phyloP scores from a whole-genome alignment of 192 early-diverging fungal species.

The Coemansia sp. region DNA sequence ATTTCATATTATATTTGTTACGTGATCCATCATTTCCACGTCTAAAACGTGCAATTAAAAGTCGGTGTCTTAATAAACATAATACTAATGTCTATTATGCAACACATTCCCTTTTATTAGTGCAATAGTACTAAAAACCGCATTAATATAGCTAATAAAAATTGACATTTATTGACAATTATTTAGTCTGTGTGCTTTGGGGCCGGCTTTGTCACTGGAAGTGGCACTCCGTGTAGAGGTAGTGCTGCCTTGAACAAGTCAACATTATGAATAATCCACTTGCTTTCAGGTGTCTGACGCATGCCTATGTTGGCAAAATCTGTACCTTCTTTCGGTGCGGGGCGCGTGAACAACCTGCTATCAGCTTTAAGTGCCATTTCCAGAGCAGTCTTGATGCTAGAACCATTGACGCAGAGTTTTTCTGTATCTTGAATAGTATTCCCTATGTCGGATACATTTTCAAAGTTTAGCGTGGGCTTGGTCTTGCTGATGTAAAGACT shows the following conservation, averaged over 20 bases:
- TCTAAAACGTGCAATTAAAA: too few relatives aligned
- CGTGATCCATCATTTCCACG: not conserved
- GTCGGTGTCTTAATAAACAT: too few relatives aligned
- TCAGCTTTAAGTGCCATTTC: constrained; percentile 9
- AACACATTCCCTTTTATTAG: too few relatives aligned
- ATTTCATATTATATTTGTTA: not conserved
- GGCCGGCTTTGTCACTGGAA: not conserved
- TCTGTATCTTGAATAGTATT: not conserved
- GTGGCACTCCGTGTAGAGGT: not conserved
- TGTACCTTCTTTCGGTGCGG: not conserved
- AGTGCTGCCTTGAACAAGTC: constrained; percentile 16
- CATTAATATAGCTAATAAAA: not conserved
- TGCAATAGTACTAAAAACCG: not conserved
- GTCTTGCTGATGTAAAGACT: not conserved
- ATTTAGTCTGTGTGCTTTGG: constrained; percentile 9
- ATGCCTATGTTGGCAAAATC: not conserved
- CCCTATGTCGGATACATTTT: not conserved
- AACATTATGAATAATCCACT: constrained; percentile 13
- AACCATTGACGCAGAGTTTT: not conserved
- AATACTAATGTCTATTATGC: not conserved
- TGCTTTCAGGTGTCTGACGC: constrained; percentile 13
- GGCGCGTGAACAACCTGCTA: not conserved
- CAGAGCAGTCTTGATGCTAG: constrained; percentile 5
- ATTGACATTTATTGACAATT: too few relatives aligned
- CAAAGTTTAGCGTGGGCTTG: not conserved